Evolutionary conservation across 371 early-diverging fungal species (phyloP).

Genomic region (Umbelopsis sp.): DNA sequence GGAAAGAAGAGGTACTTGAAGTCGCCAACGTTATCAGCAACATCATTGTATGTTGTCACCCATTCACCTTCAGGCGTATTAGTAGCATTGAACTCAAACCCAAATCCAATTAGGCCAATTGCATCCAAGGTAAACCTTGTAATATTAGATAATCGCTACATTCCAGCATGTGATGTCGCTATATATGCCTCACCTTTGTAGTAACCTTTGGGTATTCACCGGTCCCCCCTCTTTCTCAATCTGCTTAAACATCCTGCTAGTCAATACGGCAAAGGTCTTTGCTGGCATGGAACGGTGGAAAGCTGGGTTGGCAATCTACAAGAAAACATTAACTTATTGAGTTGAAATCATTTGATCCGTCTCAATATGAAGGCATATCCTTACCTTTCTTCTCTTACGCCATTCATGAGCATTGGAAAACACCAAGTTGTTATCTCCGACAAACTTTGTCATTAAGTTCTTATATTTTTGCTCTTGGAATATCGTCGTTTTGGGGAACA

Average conservation of each 20-base stretch:
- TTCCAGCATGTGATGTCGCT: not conserved
- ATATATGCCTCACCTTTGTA: constrained; percentile 11
- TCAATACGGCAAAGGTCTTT: constrained; percentile 20
- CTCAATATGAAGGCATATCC: constrained; percentile 20
- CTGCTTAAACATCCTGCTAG: constrained; percentile 20
- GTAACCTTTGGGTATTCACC: not conserved
- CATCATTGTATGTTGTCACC: constrained; percentile 32
- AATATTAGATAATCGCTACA: not conserved
- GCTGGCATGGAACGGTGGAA: constrained; percentile 35
- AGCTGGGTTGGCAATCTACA: constrained; percentile 29
- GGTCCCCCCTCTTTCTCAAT: constrained; percentile 9
- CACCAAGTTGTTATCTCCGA: constrained; percentile 29
- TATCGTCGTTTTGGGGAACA: constrained; percentile 26
- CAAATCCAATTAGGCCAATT: constrained; percentile 27
- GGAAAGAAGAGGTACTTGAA: constrained; percentile 55
- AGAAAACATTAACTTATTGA: not conserved
- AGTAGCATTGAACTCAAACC: constrained; percentile 39
- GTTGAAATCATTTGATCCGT: too few species aligned
- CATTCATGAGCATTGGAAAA: constrained; percentile 30
- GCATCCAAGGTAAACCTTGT: constrained; percentile 27
- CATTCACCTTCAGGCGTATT: constrained; percentile 30
- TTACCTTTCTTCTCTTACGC: constrained; percentile 33
- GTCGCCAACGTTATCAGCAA: constrained; percentile 29
- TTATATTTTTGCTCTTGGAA: not conserved
- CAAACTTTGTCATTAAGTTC: constrained; percentile 23